Conservation (phyloP, 2,329 filamentous ascomycete species). For the Paracorniculantispora psalliotae region DNA sequence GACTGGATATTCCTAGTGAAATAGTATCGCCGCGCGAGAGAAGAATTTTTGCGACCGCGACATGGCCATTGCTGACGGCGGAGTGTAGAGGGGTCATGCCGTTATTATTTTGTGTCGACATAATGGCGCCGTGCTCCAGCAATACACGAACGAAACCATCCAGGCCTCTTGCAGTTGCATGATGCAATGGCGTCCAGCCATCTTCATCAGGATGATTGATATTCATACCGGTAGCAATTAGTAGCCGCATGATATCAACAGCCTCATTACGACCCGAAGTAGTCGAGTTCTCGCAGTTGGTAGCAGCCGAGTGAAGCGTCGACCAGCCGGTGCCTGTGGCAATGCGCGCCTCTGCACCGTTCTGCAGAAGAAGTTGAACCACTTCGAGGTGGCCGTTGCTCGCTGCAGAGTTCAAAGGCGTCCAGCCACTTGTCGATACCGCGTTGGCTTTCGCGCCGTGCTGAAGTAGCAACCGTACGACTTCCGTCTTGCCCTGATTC, state of each 20-base stretch:
- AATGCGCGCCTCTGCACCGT: constrained; percentile 9
- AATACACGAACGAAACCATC: background rate
- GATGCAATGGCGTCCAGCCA: constrained; percentile 9
- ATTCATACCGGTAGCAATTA: background rate
- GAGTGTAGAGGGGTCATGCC: background rate
- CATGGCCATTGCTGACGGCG: constrained; percentile 8
- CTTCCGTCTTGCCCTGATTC: background rate
- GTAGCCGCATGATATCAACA: background rate
- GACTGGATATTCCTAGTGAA: background rate
- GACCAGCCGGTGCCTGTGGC: constrained; percentile 4
- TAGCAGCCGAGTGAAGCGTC: background rate
- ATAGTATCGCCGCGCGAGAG: background rate
- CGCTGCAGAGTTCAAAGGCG: background rate
- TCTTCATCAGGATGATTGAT: constrained; percentile 4
- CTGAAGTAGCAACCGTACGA: background rate
- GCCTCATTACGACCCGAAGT: background rate
- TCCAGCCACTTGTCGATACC: background rate
- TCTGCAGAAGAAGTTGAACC: background rate
- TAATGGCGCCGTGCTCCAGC: constrained; percentile 2
- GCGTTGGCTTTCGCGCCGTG: background rate
- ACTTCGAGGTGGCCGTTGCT: constrained; percentile 1
- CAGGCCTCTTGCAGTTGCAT: background rate
- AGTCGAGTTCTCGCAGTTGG: background rate
- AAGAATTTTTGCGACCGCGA: background rate
- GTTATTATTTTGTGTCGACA: background rate